A percentile compares a stretch with the other conserved stretches of the same genome.
These are phyloP conservation scores for Drechslera avenae DNA, from an alignment of 2,329 filamentous ascomycete genomes.

Conservation along the genomic window DNA sequence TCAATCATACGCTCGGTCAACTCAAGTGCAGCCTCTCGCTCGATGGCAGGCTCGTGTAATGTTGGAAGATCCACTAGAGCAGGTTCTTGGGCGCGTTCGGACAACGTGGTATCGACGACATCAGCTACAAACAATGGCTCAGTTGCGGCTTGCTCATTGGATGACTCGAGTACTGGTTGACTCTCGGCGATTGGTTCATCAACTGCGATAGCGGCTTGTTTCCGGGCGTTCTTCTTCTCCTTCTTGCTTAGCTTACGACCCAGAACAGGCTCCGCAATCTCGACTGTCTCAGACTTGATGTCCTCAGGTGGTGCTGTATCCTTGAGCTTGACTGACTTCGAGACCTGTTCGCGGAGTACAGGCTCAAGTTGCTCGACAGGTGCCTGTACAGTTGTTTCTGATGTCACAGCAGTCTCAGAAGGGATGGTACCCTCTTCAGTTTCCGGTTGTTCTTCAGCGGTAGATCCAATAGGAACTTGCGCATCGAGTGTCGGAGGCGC, in stretches of 20 bases:
- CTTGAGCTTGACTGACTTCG: background rate
- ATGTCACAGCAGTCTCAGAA: background rate
- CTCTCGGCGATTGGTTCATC: constrained; percentile 14
- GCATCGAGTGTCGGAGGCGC: background rate
- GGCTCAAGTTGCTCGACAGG: constrained; percentile 6
- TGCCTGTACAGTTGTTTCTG: constrained; percentile 1
- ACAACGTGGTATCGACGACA: background rate
- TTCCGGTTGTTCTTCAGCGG: background rate
- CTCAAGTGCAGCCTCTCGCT: background rate
- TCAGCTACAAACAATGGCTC: constrained; percentile 1
- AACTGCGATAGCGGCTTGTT: constrained; percentile 21
- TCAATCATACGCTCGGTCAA: constrained; percentile 1
- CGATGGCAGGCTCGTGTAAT: background rate
- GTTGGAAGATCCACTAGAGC: background rate
- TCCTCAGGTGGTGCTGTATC: background rate
- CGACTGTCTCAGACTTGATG: constrained; percentile 1
- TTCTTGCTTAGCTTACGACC: constrained; percentile 43
- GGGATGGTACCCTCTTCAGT: constrained; percentile 6
- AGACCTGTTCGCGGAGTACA: constrained; percentile 2
- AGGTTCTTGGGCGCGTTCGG: constrained; percentile 1
- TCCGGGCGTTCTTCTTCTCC: constrained; percentile 40
- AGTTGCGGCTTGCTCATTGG: background rate
- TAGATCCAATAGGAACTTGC: background rate
- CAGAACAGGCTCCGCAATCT: constrained; percentile 23
- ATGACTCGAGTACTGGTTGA: background rate